phyloP scores from a whole-genome alignment of 345 rosid genomes.

The Heritiera littoralis region DNA sequence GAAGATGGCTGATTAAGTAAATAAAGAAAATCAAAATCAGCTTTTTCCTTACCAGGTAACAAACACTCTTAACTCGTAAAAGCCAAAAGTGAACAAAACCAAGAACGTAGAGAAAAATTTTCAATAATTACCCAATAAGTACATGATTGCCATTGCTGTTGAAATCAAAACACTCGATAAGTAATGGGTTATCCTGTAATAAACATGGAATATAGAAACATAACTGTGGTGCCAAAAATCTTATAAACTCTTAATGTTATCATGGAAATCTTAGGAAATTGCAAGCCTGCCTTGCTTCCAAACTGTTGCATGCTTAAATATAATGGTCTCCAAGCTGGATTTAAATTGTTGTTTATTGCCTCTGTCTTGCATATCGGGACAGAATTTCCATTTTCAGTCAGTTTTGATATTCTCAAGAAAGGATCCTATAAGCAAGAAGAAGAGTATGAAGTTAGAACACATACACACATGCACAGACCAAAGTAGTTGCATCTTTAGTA shows the following conservation, averaged over 20 bases:
- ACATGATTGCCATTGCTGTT: slow-evolving; percentile 66
- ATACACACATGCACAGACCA: background rate
- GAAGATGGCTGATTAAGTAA: slow-evolving; percentile 50
- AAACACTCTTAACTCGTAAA: background rate
- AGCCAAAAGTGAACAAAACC: slow-evolving; percentile 1
- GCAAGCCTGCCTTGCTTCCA: slow-evolving; percentile 71
- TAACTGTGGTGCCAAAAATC: background rate
- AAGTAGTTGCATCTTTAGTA: background rate
- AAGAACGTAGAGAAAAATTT: background rate
- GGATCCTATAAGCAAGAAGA: slow-evolving; percentile 59
- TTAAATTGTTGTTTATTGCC: slow-evolving; percentile 67
- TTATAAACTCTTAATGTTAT: background rate
- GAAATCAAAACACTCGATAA: slow-evolving; percentile 85
- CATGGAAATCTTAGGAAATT: background rate
- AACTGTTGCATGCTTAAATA: slow-evolving; percentile 75
- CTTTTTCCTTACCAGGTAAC: background rate
- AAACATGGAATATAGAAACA: slow-evolving; percentile 14
- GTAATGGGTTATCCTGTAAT: slow-evolving; percentile 68
- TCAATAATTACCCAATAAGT: slow-evolving; percentile 59
- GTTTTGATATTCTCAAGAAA: slow-evolving; percentile 77
- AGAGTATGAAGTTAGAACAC: background rate
- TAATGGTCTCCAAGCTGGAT: slow-evolving; percentile 72
- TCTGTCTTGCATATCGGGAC: slow-evolving; percentile 81
- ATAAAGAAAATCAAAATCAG: slow-evolving; percentile 16
- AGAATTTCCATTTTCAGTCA: slow-evolving; percentile 49